Base-by-base conservation (phyloP, 495 filamentous ascomycete species). In the Aspergillus bridgeri region DNA sequence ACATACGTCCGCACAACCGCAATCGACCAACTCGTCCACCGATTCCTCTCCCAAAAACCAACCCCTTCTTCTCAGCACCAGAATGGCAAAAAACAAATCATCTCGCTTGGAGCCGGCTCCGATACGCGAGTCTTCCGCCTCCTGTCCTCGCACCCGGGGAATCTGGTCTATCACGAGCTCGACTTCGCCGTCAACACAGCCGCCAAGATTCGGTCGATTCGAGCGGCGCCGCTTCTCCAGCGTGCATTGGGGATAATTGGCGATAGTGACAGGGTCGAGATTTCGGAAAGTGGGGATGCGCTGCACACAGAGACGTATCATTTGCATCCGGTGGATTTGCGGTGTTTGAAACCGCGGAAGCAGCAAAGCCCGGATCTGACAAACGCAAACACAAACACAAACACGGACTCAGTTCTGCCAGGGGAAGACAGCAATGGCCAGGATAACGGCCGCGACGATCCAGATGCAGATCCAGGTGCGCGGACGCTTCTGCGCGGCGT, bases 1-100 rank as follows among this genome's bases (percentile, higher is more conserved):
- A 98, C 94, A n/a, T 97, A 96, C 69, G 89, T 93, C 24, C 86
- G 94, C 61, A 97, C 93, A 22, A 84, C 82, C 24, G 90, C 91
- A 21, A 88, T 98, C 67, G 92, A 98, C 73, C 74, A 71, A 42
- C 83, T 98, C 22, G 84, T 98, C 56, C 68, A 81, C 23, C 69
- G 70, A 33, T 98, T 97, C 68, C 81, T 98, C 48, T 49, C 59
- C 1, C 33, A 38, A 38, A n/a, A n/a, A n/a, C n/a, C n/a, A n/a
- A n/a, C n/a, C n/a, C 33, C 33, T 1, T 38, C 33, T 15, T 1
- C 33, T 13, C 33, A 9, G 50, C 70, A 15, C 60, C 50, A 17
- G 47, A 57, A 44, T 49, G 55, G 44, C 25, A 69, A 68, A 52
- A 90, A 88, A 65, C 94, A 98, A 65, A 93, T 98, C 51, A 83